Percentiles rank a stretch among this genome's conserved stretches.
Evolutionary conservation across 2,329 filamentous ascomycete species (phyloP).

Genomic region (Cordyceps farinosa): DNA sequence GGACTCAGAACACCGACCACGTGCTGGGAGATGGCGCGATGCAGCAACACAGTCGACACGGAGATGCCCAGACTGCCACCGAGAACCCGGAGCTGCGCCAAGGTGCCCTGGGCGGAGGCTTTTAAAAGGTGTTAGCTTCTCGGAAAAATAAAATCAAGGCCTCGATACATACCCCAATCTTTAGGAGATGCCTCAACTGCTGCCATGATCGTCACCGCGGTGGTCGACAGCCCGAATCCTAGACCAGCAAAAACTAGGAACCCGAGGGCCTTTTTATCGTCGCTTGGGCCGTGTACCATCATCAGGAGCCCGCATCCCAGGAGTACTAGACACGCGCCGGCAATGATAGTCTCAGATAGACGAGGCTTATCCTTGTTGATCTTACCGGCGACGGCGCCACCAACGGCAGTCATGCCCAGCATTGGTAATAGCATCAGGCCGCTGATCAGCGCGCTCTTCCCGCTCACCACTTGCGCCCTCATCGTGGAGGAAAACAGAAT

Average conservation of each 20-base stretch:
- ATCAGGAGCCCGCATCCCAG: constrained; percentile 47
- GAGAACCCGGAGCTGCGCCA: constrained; percentile 50
- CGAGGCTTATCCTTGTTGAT: constrained; percentile 40
- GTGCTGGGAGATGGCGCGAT: constrained; percentile 28
- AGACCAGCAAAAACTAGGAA: constrained; percentile 49
- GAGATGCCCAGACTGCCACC: constrained; percentile 54
- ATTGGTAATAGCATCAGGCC: constrained; percentile 53
- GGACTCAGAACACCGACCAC: constrained; percentile 28
- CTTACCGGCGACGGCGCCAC: constrained; percentile 40
- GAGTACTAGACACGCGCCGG: constrained; percentile 40
- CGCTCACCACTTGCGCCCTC: constrained; percentile 48
- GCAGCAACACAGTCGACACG: constrained; percentile 46
- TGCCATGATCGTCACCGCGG: constrained; percentile 45
- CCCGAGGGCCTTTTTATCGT: constrained; percentile 46
- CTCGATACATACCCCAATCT: constrained; percentile 41
- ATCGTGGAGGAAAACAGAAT: constrained; percentile 49
- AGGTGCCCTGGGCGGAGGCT: constrained; percentile 51
- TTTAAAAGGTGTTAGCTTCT: neutral
- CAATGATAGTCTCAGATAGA: constrained; percentile 41
- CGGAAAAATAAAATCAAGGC: neutral
- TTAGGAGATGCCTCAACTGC: constrained; percentile 38
- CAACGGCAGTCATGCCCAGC: constrained; percentile 44
- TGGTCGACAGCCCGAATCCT: constrained; percentile 48
- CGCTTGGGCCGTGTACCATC: constrained; percentile 28
- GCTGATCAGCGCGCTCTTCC: constrained; percentile 41